Evolutionary conservation across 1,139 yeast species (phyloP).

Genomic region (Kurtzmaniella quercitrusa): DNA sequence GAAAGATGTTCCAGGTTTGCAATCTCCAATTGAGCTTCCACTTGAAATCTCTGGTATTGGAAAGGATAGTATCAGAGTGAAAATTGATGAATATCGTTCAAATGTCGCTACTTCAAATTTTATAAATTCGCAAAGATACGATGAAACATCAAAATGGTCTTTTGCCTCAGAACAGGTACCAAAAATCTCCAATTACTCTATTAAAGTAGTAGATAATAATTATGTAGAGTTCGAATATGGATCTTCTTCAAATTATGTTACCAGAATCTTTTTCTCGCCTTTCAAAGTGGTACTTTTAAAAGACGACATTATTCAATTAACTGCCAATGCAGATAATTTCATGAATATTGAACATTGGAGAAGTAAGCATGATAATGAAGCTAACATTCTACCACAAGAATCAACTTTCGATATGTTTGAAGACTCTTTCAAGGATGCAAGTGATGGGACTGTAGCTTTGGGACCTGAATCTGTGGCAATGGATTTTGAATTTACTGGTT

Average conservation of each 20-base stretch:
- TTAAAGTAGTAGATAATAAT: conserved; percentile 9
- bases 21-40: conserved; percentile 38
- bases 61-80: conserved; percentile 54
- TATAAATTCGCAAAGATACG: conserved; percentile 45
- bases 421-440: conserved; percentile 61
- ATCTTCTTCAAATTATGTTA: conserved; percentile 21
- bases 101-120: conserved; percentile 8
- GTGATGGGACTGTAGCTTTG: conserved; percentile 56
- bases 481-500: conserved; percentile 65
- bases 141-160: conserved; percentile 60
- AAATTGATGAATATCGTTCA: conserved; percentile 54
- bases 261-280: conserved; percentile 33
- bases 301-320: conserved; percentile 43
- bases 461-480: conserved; percentile 91
- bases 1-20: conserved; percentile 34
- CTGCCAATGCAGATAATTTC: conserved; percentile 64
- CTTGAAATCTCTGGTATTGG: conserved; percentile 53
- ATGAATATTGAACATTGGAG: conserved; percentile 81
- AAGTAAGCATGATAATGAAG: conserved; percentile 27
- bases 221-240: conserved; percentile 38
- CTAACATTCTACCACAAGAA: conserved; percentile 51
- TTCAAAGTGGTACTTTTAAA: conserved; percentile 48
- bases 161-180: conserved; percentile 19
- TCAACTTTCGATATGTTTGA: conserved; percentile 51
- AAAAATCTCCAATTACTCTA: conserved; percentile 9